Percentiles rank a stretch among this genome's conserved stretches.
These are phyloP conservation scores for Solanum chacoense DNA, from an alignment of 305 asterid species.

Conservation along the genomic window DNA sequence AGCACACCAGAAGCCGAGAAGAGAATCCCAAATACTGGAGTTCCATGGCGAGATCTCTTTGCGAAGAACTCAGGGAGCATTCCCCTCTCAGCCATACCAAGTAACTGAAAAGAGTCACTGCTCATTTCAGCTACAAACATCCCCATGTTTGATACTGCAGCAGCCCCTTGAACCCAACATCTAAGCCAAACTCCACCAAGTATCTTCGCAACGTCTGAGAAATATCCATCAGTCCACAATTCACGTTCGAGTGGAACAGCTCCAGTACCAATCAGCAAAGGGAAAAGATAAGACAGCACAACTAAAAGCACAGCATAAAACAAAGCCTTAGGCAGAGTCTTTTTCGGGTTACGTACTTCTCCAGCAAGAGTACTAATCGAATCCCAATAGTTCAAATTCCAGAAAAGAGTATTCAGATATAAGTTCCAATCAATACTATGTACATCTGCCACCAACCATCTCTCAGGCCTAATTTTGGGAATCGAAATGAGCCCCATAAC, in stretches of 20 bases:
- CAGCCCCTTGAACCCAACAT: conserved; percentile 75
- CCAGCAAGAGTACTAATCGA: conserved; percentile 71
- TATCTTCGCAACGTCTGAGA: conserved; percentile 53
- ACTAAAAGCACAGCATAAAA: conserved; percentile 60
- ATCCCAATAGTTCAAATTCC: conserved; percentile 91
- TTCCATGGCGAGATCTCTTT: conserved; percentile 58
- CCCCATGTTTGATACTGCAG: conserved; percentile 80
- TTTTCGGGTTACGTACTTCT: conserved; percentile 62
- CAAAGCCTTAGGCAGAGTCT: conserved; percentile 57
- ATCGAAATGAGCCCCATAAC: conserved; percentile 69
- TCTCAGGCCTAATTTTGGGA: conserved; percentile 49
- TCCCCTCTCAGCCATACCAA: conserved; percentile 92
- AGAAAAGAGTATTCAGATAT: conserved; percentile 67
- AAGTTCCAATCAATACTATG: conserved; percentile 57
- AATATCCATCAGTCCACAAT: conserved; percentile 71
- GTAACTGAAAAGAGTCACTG: conserved; percentile 77
- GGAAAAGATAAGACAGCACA: conserved; percentile 48
- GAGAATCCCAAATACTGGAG: conserved; percentile 60
- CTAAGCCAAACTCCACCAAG: conserved; percentile 75
- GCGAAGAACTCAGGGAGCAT: conserved; percentile 80
- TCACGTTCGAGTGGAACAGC: conserved; percentile 52
- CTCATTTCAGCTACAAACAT: conserved; percentile 88
- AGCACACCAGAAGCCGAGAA: conserved; percentile 77
- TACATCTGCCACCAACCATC: conserved; percentile 60
- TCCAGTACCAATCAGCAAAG: conserved; percentile 53